Percentiles rank a stretch among this genome's conserved stretches.
Evolutionary conservation across 2,329 filamentous ascomycete genomes (phyloP).

Genomic region (Penicillium griseofulvum): DNA sequence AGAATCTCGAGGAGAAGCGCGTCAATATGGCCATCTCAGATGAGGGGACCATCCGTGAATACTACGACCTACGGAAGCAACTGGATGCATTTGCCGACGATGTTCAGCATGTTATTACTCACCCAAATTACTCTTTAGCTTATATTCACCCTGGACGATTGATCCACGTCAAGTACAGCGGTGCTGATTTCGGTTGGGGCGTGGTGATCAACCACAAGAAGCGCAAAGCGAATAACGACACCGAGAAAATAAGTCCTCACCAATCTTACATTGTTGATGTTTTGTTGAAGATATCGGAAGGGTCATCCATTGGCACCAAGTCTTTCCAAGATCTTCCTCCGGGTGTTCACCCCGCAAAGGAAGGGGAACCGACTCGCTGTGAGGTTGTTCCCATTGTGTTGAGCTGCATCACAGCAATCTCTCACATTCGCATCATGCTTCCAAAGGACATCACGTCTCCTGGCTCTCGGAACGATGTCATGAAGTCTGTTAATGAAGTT

Average conservation of each 20-base stretch:
- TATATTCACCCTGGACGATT: slow-evolving; percentile 87
- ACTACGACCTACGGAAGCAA: slow-evolving; percentile 85
- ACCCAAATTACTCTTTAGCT: slow-evolving; percentile 79
- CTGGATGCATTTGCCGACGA: slow-evolving; percentile 80
- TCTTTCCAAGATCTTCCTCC: slow-evolving; percentile 63
- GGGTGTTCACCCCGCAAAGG: slow-evolving; percentile 58
- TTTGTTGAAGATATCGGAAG: slow-evolving; percentile 62
- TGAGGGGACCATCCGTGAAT: slow-evolving; percentile 86
- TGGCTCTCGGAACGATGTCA: slow-evolving; percentile 66
- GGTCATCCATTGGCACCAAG: slow-evolving; percentile 52
- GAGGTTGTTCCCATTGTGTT: slow-evolving; percentile 84
- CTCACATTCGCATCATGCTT: slow-evolving; percentile 78
- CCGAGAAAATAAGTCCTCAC: slow-evolving; percentile 68
- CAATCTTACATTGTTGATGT: slow-evolving; percentile 82
- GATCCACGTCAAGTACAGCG: slow-evolving; percentile 76
- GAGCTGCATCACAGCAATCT: slow-evolving; percentile 79
- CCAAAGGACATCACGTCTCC: slow-evolving; percentile 70
- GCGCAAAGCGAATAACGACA: slow-evolving; percentile 64
- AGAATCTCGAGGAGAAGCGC: slow-evolving; percentile 71
- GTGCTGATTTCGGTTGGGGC: slow-evolving; percentile 91
- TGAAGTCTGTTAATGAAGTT: slow-evolving; percentile 72
- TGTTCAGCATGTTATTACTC: slow-evolving; percentile 87
- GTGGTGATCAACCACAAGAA: slow-evolving; percentile 72
- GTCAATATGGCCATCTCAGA: slow-evolving; percentile 75
- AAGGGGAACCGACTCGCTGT: slow-evolving; percentile 67